These are phyloP conservation scores for Candida buenavistaensis DNA, from an alignment of 1,139 yeast species.

Conservation along the genomic window DNA sequence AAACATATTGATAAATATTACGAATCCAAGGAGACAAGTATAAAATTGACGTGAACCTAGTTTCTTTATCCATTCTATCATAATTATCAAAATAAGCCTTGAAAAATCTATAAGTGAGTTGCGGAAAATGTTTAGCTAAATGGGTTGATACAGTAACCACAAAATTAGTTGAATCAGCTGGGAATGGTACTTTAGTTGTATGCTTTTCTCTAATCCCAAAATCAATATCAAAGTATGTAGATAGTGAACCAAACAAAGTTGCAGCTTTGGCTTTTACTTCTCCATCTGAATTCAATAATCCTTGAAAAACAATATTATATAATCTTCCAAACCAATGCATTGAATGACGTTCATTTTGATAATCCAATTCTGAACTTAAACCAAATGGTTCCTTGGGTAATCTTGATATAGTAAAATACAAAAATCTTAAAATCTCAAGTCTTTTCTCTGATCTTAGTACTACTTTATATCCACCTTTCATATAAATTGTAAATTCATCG, in stretches of 20 bases:
- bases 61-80: slow-evolving; percentile 38
- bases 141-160: slow-evolving; percentile 60
- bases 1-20: slow-evolving; percentile 62
- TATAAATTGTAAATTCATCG: slow-evolving; percentile 57
- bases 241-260: slow-evolving; percentile 61
- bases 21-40: slow-evolving; percentile 79
- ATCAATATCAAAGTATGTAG: slow-evolving; percentile 59
- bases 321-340: slow-evolving; percentile 56
- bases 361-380: slow-evolving; percentile 21
- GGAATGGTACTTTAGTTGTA: slow-evolving; percentile 68
- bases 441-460: slow-evolving; percentile 60
- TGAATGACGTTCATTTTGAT: slow-evolving; percentile 21
- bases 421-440: slow-evolving; percentile 65
- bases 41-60: slow-evolving; percentile 43
- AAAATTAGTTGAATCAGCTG: slow-evolving; percentile 67
- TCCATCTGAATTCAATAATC: slow-evolving; percentile 59
- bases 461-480: slow-evolving; percentile 45
- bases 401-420: slow-evolving; percentile 65
- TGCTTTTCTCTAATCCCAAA: slow-evolving; percentile 59
- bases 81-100: slow-evolving; percentile 61
- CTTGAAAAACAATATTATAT: slow-evolving; percentile 65
- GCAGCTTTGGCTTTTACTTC: slow-evolving; percentile 67
- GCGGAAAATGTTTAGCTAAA: slow-evolving; percentile 57
- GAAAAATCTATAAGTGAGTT: slow-evolving; percentile 62
- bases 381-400: slow-evolving; percentile 29